Evolutionary conservation across 306 rosid genomes (phyloP).

Genomic region (Pachyrhizus erosus): DNA sequence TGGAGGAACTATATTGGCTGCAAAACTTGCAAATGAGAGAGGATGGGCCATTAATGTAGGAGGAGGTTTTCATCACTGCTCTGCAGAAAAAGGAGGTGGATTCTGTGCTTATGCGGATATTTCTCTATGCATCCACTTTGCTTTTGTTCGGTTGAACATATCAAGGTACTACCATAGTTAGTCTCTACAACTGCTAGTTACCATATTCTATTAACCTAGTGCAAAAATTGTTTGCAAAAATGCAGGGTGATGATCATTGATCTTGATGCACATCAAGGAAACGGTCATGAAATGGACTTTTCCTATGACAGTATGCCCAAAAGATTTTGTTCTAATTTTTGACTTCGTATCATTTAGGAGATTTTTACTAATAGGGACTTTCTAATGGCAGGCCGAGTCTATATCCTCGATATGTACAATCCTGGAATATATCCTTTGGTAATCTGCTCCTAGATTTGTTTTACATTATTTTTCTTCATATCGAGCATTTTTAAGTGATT

Average conservation of each 20-base stretch:
- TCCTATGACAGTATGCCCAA: slow-evolving; percentile 70
- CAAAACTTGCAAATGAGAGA: slow-evolving; percentile 87
- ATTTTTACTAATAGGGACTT: slow-evolving; percentile 38
- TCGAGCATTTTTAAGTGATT: slow-evolving; percentile 5
- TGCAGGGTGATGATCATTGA: slow-evolving; percentile 92
- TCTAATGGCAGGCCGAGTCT: slow-evolving; percentile 74
- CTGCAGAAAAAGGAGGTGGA: slow-evolving; percentile 84
- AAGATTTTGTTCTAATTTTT: slow-evolving; percentile 33
- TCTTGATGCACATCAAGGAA: slow-evolving; percentile 99
- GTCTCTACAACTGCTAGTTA: slow-evolving; percentile 23
- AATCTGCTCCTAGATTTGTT: slow-evolving; percentile 38
- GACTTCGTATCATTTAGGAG: slow-evolving; percentile 25
- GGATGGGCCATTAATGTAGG: slow-evolving; percentile 99
- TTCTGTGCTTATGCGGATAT: slow-evolving; percentile 92
- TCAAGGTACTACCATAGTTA: slow-evolving; percentile 64
- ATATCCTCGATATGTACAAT: slow-evolving; percentile 88
- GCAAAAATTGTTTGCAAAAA: slow-evolving; percentile 37
- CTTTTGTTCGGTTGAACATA: slow-evolving; percentile 72
- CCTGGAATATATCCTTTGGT: slow-evolving; percentile 94
- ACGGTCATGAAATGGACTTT: slow-evolving; percentile 92
- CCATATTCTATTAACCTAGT: slow-evolving; percentile 32
- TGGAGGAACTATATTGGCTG: slow-evolving; percentile 91
- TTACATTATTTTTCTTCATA: slow-evolving; percentile 3
- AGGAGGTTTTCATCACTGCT: slow-evolving; percentile 98
- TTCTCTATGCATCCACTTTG: slow-evolving; percentile 83